Evolutionary conservation across 441 rosid genomes (phyloP).

Genomic region (Eruca vesicaria): DNA sequence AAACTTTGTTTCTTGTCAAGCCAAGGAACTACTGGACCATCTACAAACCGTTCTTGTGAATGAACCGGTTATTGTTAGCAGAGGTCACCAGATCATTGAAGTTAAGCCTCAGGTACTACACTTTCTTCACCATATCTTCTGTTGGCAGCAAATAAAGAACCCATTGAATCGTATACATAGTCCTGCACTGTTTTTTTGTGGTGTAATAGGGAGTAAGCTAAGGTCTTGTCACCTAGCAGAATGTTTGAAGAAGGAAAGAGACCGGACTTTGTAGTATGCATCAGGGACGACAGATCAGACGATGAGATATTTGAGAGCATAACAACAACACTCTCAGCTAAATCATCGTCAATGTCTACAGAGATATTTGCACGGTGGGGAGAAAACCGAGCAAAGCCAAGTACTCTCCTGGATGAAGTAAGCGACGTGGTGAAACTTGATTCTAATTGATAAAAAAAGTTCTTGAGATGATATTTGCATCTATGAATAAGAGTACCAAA

Average conservation of each 20-base stretch:
- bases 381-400: conserved; percentile 63
- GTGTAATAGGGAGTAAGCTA: conserved; percentile 53
- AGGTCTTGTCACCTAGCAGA: conserved; percentile 46
- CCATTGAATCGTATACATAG: not conserved
- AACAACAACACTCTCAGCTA: conserved; percentile 39
- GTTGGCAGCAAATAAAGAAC: not conserved
- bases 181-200: conserved; percentile 11
- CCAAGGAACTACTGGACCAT: too few species aligned
- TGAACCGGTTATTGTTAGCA: conserved; percentile 74
- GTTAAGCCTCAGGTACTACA: conserved; percentile 80
- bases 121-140: not conserved
- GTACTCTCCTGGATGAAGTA: conserved; percentile 50
- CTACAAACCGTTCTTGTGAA: too few species aligned
- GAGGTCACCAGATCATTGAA: conserved; percentile 86
- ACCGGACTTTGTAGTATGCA: conserved; percentile 60
- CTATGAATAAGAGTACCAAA: not conserved
- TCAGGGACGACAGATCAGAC: conserved; percentile 62
- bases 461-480: not conserved
- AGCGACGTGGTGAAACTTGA: conserved; percentile 42
- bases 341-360: conserved; percentile 36
- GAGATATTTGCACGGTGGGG: conserved; percentile 62
- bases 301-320: conserved; percentile 71
- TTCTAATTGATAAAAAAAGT: not conserved
- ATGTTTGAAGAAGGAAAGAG: conserved; percentile 39
- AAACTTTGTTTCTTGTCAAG: conserved; percentile 88